Base-by-base conservation (phyloP, 192 early-diverging fungal genomes). In the Coemansia sp. region DNA sequence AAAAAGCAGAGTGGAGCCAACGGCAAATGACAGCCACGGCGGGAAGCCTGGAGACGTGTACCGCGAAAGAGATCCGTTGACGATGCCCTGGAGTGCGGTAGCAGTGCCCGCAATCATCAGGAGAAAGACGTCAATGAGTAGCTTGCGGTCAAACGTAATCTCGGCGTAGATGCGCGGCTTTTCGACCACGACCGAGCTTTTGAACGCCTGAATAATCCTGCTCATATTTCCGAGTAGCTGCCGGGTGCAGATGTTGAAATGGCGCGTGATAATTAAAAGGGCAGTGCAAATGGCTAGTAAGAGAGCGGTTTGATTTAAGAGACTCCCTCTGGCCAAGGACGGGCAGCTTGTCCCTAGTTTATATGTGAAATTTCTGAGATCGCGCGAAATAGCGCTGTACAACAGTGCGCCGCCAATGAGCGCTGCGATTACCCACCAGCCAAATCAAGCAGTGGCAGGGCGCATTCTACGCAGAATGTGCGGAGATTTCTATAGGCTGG, bases 91-190 rank as follows among this genome's bases (percentile, higher is more conserved):
- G 17, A 73, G 35, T 3, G 64, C 63, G 17, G 59, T 65, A 19
- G 43, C 53, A 45, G 60, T 66, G 36, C 70, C 70, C 4, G 46
- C 70, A 36, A 73, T 45, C 38, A 62, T 63, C 35, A 73, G 43
- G 3, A 73, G 40, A 35, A 73, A 6, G 17, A 67, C 40, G 46
- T 73, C 64, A 3, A 73, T 22, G 32, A 65, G 47, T 25, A 73
- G 59, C 64, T 73, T 66, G 8, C 53, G 49, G 49, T 73, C 70
- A 60, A 73, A 66, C 1, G 35, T 32, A 25, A 73, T 65, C 17
- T 61, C 63, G 10, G 63, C 70, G 20, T 73, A 62, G 38, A 73
- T 73, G 20, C 65, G 45, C 31, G 70, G 70, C 70, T 66, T 73
- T 24, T 70, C 68, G 6, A 70, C 45, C 20, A 70, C 31, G 11